Evolutionary conservation across 1,284 basidiomycete genomes (phyloP).

Genomic region (Rhodotorula glutinis): DNA sequence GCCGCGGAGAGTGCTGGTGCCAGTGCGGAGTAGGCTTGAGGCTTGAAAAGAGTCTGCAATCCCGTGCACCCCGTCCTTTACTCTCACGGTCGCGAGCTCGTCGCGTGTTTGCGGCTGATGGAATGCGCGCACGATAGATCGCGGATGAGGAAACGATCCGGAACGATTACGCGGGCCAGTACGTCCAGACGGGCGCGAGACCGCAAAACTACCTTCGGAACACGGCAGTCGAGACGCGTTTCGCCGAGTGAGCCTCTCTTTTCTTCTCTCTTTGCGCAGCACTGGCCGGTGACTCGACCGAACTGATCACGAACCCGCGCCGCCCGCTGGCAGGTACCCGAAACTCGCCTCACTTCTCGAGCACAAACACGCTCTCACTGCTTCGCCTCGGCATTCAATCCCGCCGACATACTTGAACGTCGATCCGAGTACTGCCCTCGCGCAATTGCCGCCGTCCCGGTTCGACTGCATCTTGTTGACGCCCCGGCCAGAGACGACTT

Average conservation of each 20-base stretch:
- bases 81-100: too few species aligned
- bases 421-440: constrained; percentile 49
- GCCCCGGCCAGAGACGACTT: constrained; percentile 62
- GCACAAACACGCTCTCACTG: constrained; percentile 36
- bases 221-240: constrained; percentile 76
- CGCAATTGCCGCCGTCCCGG: constrained; percentile 60
- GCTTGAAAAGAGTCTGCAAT: too few species aligned
- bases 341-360: constrained; percentile 63
- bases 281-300: too few species aligned
- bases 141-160: constrained; percentile 84
- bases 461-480: constrained; percentile 94
- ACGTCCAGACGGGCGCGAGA: constrained; percentile 84
- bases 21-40: not conserved
- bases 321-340: constrained; percentile 64
- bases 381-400: constrained; percentile 48
- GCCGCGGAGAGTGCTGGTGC: constrained; percentile 1
- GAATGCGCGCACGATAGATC: constrained; percentile 9
- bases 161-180: constrained; percentile 88
- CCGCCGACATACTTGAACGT: constrained; percentile 64
- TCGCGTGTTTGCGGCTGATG: too few species aligned
- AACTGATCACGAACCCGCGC: too few species aligned
- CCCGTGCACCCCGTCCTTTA: too few species aligned
- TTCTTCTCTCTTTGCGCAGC: too few species aligned
- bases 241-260: constrained; percentile 79
- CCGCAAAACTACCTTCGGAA: constrained; percentile 87